Evolutionary conservation across 2,329 filamentous ascomycete genomes (phyloP).

Genomic region (Hysterium pulicare): DNA sequence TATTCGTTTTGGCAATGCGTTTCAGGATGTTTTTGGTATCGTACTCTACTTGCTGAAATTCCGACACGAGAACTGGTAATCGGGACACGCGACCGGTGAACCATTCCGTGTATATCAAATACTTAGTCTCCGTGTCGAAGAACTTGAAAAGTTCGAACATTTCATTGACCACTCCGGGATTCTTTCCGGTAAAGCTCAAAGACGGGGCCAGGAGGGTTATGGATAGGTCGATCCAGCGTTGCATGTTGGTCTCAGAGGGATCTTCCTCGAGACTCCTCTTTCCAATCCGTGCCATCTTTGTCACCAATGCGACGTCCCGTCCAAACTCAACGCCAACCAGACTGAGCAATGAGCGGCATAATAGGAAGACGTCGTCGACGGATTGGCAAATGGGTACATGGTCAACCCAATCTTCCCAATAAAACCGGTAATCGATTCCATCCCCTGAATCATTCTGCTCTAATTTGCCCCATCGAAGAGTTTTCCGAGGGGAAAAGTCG

Average conservation of each 20-base stretch:
- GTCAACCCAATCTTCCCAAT: slow-evolving; percentile 96
- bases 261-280: slow-evolving; percentile 70
- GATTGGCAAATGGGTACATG: slow-evolving; percentile 88
- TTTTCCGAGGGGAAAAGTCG: slow-evolving; percentile 60
- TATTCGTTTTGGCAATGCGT: slow-evolving; percentile 82
- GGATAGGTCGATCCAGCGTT: slow-evolving; percentile 81
- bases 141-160: slow-evolving; percentile 78
- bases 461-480: slow-evolving; percentile 78
- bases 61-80: slow-evolving; percentile 70
- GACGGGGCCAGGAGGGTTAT: slow-evolving; percentile 83
- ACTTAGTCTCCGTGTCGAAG: slow-evolving; percentile 74
- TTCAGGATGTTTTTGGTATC: slow-evolving; percentile 87
- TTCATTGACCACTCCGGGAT: slow-evolving; percentile 79
- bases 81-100: slow-evolving; percentile 75
- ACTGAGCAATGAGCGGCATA: slow-evolving; percentile 81
- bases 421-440: slow-evolving; percentile 78
- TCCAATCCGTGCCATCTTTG: slow-evolving; percentile 84
- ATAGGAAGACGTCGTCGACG: slow-evolving; percentile 83
- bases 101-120: slow-evolving; percentile 92
- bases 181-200: slow-evolving; percentile 79
- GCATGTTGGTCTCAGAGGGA: slow-evolving; percentile 63
- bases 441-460: slow-evolving; percentile 74
- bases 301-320: slow-evolving; percentile 71
- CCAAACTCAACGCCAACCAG: slow-evolving; percentile 87
- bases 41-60: slow-evolving; percentile 71